Evolutionary conservation across 225 moss, liverwort and hornwort species (phyloP), one percentile per base, ranked within the genome.

Genomic region (Polytrichum formosum): DNA sequence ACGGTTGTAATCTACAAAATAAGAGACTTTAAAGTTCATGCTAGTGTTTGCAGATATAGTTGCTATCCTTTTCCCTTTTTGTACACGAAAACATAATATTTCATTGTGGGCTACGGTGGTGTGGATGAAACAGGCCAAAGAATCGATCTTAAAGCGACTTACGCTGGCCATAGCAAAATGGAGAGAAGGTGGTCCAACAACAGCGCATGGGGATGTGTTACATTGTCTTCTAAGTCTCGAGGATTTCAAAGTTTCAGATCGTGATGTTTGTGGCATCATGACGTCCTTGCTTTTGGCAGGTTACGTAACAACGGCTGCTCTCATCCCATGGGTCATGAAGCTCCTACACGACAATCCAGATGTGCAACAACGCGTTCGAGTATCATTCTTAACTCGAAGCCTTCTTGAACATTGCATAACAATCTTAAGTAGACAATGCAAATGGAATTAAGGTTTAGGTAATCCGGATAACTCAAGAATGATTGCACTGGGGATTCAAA

Each of bases 351-450:
- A 78, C 18, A 75, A 65, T 63, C 84, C 84, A 54, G 62, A 73
- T 30, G 81, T 81, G 1, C 71, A 23, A 21, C 78, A 71, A 21
- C 31, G 29, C 25, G 78, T 85, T 9, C 71, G 79, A 78, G 85
- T 79, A 27, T 18, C 55, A 5, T 28, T 9, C 9, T 2, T 2
- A 35, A 35, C 35, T 35, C 7, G 33, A 33, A 7, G 33, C 7
- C 7, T 33, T 33, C 33, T 33, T 35, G 2, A 9, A 35, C 9
- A 35, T 35, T 35, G 35, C 35, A 9, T 35, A 35, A 35, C 2
- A 8, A 33, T 33, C 33, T 33, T 33, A 33, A 6, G 8, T 33
- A 31, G 31, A 6, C 31, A 33, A 33, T 33, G 7, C 31, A 33
- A 7, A 33, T 33, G 31, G 7, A 33, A 33, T 33, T 7, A 33